Conservation (phyloP, 257 asterid genomes). For the Parsonsia alboflavescens region DNA sequence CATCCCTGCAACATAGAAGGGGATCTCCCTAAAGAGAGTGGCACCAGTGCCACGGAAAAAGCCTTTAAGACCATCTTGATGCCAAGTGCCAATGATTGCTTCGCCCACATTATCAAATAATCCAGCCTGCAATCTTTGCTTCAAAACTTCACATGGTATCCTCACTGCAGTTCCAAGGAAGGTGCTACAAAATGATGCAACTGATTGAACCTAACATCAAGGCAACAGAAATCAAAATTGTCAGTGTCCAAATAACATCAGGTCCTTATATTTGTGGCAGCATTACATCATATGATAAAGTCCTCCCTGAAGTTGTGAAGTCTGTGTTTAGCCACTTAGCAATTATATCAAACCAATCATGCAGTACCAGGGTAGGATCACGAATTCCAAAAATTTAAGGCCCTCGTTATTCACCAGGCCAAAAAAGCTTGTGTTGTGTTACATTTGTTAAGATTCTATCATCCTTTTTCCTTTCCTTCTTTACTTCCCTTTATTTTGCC, state of each 20-base stretch:
- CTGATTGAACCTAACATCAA: constrained; percentile 12
- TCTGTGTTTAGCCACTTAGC: neutral
- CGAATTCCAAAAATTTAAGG: neutral
- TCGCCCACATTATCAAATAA: constrained; percentile 71
- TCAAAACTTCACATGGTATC: constrained; percentile 89
- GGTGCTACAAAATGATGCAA: constrained; percentile 68
- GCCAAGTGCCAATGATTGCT: constrained; percentile 78
- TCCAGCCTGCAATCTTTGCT: constrained; percentile 92
- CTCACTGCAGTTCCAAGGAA: constrained; percentile 84
- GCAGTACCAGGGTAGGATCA: no score
- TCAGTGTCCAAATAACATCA: neutral
- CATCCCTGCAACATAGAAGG: constrained; percentile 94
- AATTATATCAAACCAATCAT: neutral
- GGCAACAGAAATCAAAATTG: neutral
- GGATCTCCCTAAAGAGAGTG: constrained; percentile 85
- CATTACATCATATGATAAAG: neutral
- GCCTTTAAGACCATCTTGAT: constrained; percentile 73
- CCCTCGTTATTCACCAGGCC: neutral
- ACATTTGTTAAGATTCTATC: neutral
- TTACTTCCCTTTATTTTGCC: neutral
- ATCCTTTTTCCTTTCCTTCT: neutral
- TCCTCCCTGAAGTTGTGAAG: neutral
- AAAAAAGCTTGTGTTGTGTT: neutral
- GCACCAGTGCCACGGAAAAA: constrained; percentile 98
- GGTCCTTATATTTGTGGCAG: neutral